Evolutionary conservation across 1,284 basidiomycete species (phyloP).

Genomic region (Athelia sp.): DNA sequence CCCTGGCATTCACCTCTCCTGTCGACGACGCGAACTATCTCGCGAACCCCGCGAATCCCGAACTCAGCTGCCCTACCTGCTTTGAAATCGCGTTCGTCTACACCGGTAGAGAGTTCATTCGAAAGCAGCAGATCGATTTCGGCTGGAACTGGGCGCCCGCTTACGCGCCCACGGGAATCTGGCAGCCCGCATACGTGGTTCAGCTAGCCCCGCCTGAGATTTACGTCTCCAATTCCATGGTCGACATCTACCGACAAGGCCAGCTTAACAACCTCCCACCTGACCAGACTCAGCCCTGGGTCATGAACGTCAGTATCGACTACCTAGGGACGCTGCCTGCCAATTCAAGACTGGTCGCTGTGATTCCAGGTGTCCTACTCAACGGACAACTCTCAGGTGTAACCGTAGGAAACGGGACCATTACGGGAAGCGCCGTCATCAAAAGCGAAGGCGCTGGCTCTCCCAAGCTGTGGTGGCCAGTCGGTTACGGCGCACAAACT

Average conservation of each 20-base stretch:
- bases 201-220: not conserved
- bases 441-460: not conserved
- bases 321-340: not conserved
- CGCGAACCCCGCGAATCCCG: not conserved
- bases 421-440: not conserved
- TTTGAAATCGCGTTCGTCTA: not conserved
- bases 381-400: not conserved
- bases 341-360: not conserved
- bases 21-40: not conserved
- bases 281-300: not conserved
- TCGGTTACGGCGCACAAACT: not conserved
- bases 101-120: not conserved
- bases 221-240: not conserved
- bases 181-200: not conserved
- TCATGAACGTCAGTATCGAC: not conserved
- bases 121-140: not conserved
- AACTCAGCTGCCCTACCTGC: not conserved
- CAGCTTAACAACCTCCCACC: not conserved
- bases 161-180: not conserved
- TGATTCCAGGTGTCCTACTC: not conserved
- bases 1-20: not conserved
- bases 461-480: not conserved
- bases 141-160: not conserved
- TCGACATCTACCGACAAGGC: not conserved
- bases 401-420: not conserved